These are phyloP conservation scores for Escallonia rubra DNA, from an alignment of 129 eudicot genomes.

Conservation along the genomic window DNA sequence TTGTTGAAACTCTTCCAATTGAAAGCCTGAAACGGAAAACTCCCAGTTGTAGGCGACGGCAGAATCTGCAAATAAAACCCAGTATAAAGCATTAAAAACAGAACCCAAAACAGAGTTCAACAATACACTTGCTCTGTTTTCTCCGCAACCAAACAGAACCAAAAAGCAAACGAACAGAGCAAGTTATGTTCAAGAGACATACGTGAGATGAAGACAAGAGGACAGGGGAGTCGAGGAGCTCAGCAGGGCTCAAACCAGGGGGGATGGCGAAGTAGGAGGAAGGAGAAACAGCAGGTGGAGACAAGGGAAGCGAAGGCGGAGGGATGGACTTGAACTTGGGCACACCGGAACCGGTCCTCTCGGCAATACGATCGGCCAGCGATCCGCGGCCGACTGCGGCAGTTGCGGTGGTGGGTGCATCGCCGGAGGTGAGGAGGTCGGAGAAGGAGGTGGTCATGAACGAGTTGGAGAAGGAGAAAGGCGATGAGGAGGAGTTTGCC, in stretches of 20 bases:
- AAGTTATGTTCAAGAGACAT: conserved; percentile 14
- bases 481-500: conserved; percentile 13
- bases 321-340: conserved; percentile 86
- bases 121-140: neutral
- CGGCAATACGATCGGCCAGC: conserved; percentile 53
- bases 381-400: conserved; percentile 19
- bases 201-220: conserved; percentile 65
- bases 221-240: conserved; percentile 82
- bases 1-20: conserved; percentile 40
- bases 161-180: neutral
- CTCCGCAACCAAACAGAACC: neutral
- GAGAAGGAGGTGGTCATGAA: conserved; percentile 14
- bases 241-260: conserved; percentile 74
- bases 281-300: conserved; percentile 65
- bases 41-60: conserved; percentile 90
- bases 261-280: conserved; percentile 80
- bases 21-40: conserved; percentile 48
- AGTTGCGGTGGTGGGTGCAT: conserved; percentile 27
- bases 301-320: conserved; percentile 75
- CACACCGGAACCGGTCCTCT: conserved; percentile 53
- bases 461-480: conserved; percentile 20
- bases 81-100: neutral
- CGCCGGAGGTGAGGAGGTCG: conserved; percentile 53
- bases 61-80: conserved; percentile 43
- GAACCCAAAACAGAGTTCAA: neutral